Evolutionary conservation across 1,139 yeast species (phyloP).

Genomic region (Saccharomyces hybrid): DNA sequence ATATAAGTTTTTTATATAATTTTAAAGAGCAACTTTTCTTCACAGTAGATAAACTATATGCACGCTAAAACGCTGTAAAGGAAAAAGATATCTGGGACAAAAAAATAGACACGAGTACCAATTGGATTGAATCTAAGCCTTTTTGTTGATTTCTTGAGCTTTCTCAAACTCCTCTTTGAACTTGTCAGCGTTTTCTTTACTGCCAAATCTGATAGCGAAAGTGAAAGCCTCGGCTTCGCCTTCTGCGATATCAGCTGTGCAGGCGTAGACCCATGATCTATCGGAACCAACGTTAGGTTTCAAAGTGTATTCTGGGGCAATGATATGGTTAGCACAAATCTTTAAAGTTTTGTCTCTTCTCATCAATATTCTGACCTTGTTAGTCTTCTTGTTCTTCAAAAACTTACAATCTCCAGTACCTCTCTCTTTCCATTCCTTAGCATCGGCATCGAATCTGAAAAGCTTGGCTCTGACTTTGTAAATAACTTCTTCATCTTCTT

Average conservation of each 20-base stretch:
- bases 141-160: constrained; percentile 62
- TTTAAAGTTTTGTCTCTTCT: constrained; percentile 98
- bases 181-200: constrained; percentile 93
- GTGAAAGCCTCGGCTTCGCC: constrained; percentile 96
- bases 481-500: constrained; percentile 86
- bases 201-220: constrained; percentile 93
- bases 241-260: constrained; percentile 90
- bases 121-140: constrained; percentile 3
- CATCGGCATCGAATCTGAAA: constrained; percentile 75
- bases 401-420: constrained; percentile 98
- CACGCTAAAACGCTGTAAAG: background rate
- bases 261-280: constrained; percentile 96
- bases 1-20: background rate
- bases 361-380: constrained; percentile 87
- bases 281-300: constrained; percentile 95
- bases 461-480: constrained; percentile 91
- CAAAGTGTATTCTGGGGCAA: constrained; percentile 75
- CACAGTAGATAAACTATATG: background rate
- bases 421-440: constrained; percentile 98
- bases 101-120: background rate
- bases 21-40: background rate
- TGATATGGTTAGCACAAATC: constrained; percentile 95
- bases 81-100: background rate
- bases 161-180: constrained; percentile 88
- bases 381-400: constrained; percentile 74